Conservation (phyloP, 2,329 filamentous ascomycete genomes). For the Stemphylium lycopersici region DNA sequence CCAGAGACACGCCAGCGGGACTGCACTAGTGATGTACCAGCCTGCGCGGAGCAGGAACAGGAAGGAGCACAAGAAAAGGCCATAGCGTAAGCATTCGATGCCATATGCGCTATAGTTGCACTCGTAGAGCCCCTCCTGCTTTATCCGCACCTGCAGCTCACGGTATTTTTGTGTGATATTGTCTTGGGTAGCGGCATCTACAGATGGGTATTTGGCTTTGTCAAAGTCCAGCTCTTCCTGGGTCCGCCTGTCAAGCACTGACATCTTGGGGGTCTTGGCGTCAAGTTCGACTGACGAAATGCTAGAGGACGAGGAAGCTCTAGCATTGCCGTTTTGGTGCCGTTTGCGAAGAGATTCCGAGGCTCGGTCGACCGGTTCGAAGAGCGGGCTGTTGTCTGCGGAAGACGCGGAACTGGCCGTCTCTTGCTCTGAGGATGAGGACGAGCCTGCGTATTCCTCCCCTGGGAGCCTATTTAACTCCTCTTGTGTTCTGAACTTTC, state of each 20-base stretch:
- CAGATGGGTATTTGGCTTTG: slow-evolving; percentile 77
- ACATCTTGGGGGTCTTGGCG: slow-evolving; percentile 52
- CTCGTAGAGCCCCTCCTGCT: slow-evolving; percentile 76
- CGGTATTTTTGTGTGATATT: slow-evolving; percentile 82
- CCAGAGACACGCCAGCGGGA: slow-evolving; percentile 84
- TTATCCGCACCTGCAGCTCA: slow-evolving; percentile 73
- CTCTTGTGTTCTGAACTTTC: slow-evolving; percentile 68
- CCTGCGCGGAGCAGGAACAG: slow-evolving; percentile 55
- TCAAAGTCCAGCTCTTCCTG: slow-evolving; percentile 77
- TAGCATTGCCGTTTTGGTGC: slow-evolving; percentile 44
- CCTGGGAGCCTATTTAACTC: slow-evolving; percentile 47
- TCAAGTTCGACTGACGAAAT: slow-evolving; percentile 59
- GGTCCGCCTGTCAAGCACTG: slow-evolving; percentile 75
- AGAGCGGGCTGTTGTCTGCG: slow-evolving; percentile 62
- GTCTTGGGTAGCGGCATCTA: slow-evolving; percentile 76
- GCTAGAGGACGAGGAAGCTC: slow-evolving; percentile 64
- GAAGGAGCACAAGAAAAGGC: slow-evolving; percentile 67
- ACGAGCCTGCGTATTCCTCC: slow-evolving; percentile 32
- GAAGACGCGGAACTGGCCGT: slow-evolving; percentile 55
- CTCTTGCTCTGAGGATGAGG: slow-evolving; percentile 33
- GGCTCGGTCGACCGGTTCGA: slow-evolving; percentile 59
- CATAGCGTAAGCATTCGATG: slow-evolving; percentile 75
- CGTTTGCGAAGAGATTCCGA: slow-evolving; percentile 45
- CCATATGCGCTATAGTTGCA: slow-evolving; percentile 85
- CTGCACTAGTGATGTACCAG: slow-evolving; percentile 65